A percentile compares a stretch with the other conserved stretches of the same genome.
phyloP scores from a whole-genome alignment of 2,329 filamentous ascomycete species.

The Colletotrichum graminicola region DNA sequence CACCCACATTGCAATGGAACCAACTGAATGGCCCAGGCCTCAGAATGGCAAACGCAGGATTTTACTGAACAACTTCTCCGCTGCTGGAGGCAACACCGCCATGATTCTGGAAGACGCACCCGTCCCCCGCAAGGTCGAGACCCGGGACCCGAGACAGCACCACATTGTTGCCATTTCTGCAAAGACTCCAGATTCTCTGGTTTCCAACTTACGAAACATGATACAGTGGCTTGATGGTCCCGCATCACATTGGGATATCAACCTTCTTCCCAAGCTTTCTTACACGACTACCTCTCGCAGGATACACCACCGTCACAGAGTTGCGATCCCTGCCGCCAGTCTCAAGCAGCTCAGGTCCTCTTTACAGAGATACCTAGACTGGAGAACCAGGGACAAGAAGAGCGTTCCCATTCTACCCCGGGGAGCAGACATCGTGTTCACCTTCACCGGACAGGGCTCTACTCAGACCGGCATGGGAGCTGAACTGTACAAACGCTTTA shows the following conservation, averaged over 20 bases:
- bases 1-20: conserved; percentile 67
- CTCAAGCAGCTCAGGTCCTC: conserved; percentile 42
- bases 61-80: conserved; percentile 77
- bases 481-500: conserved; percentile 60
- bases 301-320: conserved; percentile 58
- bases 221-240: conserved; percentile 63
- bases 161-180: conserved; percentile 70
- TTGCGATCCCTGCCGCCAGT: conserved; percentile 59
- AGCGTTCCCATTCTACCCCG: conserved; percentile 56
- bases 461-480: conserved; percentile 63
- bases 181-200: conserved; percentile 66
- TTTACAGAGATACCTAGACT: conserved; percentile 55
- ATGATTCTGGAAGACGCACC: conserved; percentile 74
- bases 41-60: conserved; percentile 60
- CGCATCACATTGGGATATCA: conserved; percentile 55
- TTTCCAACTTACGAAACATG: conserved; percentile 66
- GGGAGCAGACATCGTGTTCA: conserved; percentile 62
- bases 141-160: conserved; percentile 62
- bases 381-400: conserved; percentile 53
- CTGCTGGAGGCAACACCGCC: conserved; percentile 78
- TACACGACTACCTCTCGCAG: conserved; percentile 78
- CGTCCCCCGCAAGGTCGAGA: conserved; percentile 36
- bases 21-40: conserved; percentile 61
- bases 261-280: conserved; percentile 67
- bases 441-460: conserved; percentile 69